Evolutionary conservation across 768 basidiomycete genomes (phyloP).

Genomic region (Suillus lakei): DNA sequence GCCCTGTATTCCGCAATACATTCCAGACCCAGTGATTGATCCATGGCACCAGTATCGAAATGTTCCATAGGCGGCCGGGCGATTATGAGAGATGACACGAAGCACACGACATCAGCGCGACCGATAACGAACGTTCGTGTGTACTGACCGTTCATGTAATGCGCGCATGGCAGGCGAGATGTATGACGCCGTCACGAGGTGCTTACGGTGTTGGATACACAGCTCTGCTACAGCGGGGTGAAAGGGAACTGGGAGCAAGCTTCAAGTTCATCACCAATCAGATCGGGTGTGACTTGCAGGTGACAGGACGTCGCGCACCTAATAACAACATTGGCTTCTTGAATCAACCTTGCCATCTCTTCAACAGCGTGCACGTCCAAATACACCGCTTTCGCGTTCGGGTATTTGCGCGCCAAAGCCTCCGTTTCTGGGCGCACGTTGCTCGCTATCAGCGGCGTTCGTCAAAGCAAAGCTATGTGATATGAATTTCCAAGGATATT

Average conservation of each 20-base stretch:
- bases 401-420: constrained; percentile 44
- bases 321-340: constrained; percentile 76
- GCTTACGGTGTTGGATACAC: constrained; percentile 71
- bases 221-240: constrained; percentile 73
- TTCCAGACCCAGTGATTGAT: neutral
- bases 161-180: constrained; percentile 77
- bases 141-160: constrained; percentile 62
- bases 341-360: constrained; percentile 56
- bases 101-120: neutral
- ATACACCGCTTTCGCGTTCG: constrained; percentile 57
- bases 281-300: neutral
- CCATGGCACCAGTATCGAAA: neutral
- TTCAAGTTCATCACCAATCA: neutral
- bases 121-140: neutral
- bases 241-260: constrained; percentile 78
- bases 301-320: constrained; percentile 56
- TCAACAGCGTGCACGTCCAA: constrained; percentile 61
- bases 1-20: constrained; percentile 49
- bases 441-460: constrained; percentile 56
- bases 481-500: constrained; percentile 12
- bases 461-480: constrained; percentile 11
- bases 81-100: neutral
- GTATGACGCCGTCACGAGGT: constrained; percentile 92
- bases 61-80: neutral
- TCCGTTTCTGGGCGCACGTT: constrained; percentile 68